These are phyloP conservation scores for Aspergillus saccharolyticus DNA, from an alignment of 495 filamentous ascomycete genomes.

Conservation along the genomic window DNA sequence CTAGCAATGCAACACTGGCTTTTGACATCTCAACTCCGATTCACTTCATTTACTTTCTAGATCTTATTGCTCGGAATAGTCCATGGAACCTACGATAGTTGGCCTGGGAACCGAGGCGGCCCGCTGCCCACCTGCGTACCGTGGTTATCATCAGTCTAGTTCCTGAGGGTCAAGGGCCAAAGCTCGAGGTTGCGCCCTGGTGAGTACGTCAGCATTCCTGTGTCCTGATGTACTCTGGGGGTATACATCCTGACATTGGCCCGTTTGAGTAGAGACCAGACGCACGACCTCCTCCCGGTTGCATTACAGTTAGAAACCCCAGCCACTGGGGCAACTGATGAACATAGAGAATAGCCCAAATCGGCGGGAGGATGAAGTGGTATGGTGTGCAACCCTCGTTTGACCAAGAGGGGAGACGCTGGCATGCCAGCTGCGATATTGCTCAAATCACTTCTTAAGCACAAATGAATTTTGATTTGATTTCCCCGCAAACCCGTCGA, in stretches of 20 bases:
- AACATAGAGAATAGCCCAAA: not conserved
- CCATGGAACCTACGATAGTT: not conserved
- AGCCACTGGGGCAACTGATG: not conserved
- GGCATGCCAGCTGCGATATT: slow-evolving; percentile 2
- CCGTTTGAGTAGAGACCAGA: not conserved
- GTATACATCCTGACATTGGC: not conserved
- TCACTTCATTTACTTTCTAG: not conserved
- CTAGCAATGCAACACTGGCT: not conserved
- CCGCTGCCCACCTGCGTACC: not conserved
- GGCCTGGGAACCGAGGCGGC: not conserved
- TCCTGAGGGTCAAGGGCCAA: not conserved
- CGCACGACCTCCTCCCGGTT: not conserved
- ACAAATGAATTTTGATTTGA: too few species aligned
- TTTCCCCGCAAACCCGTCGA: not conserved
- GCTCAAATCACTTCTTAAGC: too few species aligned
- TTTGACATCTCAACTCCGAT: not conserved
- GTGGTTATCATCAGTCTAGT: not conserved
- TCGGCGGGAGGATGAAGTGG: not conserved
- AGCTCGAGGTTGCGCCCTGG: not conserved
- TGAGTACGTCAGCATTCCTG: not conserved
- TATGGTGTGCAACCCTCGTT: not conserved
- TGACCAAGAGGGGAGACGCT: not conserved
- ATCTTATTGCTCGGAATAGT: not conserved
- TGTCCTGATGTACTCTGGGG: not conserved
- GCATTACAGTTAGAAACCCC: not conserved